Base-by-base conservation (phyloP, 2,329 filamentous ascomycete species). In the Botrytis tulipae region DNA sequence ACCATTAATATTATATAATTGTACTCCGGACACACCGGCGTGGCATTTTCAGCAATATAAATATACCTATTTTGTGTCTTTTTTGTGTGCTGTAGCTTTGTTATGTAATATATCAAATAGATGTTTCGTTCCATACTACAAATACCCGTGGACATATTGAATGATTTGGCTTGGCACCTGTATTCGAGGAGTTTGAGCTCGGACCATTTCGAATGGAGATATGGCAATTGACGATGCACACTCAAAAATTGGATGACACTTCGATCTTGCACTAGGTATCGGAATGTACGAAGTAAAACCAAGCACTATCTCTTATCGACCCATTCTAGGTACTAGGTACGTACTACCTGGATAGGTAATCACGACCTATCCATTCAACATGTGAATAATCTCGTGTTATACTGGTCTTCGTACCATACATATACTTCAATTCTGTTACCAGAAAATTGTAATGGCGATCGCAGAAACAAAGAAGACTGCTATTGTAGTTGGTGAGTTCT, bases 401-500 rank as follows among this genome's bases (percentile, higher is more conserved):
- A 60, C 73, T 72, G 76, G 75, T 75, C 70, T 67, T 59, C 46
- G 71, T 66, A 74, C 74, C 74, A 74, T 61, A 74, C 44, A 73
- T 32, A 75, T 44, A 73, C 22, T 40, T 40, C 72, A 29, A 67
- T 48, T 18, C 12, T 59, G 37, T 14, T 9, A 44, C 22, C 44
- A 51, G n/a, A 57, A 18, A 51, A 16, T 29, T 51, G 10, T 25
- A 25, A 46, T 73, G 75, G 80, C 80, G 80, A 75, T 75, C 10
- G 71, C 75, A 73, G 32, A 62, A 42, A 74, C 74, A 57, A 80
- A 81, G 70, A 86, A 84, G 79, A 87, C 83, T 61, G 87, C 85
- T 40, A 84, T 89, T 59, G 82, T 89, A 42, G 83, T 89, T 73
- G 87, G 87, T 87, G 80, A 81, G 83, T 76, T 73, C 60, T 61